Conservation (phyloP, 169 alveolate genomes). For the Perkinsus marinus region DNA sequence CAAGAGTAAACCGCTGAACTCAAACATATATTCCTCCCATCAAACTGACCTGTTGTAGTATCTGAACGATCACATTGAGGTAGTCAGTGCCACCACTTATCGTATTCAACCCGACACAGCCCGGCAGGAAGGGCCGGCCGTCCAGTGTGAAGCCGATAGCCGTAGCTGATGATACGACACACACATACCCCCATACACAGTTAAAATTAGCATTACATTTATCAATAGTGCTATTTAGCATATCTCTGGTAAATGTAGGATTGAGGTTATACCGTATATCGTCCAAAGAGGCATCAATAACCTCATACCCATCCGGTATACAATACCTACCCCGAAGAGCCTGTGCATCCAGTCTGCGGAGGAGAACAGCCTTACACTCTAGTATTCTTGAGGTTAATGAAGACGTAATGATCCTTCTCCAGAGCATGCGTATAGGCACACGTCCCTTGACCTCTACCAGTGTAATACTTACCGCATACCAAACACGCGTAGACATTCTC, state of each 20-base stretch:
- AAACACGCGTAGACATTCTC: conserved; percentile 91
- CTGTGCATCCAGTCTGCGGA: background rate
- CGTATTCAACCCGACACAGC: conserved; percentile 84
- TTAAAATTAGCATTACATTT: background rate
- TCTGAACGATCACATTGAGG: conserved; percentile 84
- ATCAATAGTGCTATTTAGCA: background rate
- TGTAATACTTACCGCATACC: conserved; percentile 89
- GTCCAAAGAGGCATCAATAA: conserved; percentile 82
- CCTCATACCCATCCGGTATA: conserved; percentile 91
- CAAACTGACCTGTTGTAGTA: conserved; percentile 24
- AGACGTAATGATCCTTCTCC: conserved; percentile 84
- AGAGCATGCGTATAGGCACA: conserved; percentile 88
- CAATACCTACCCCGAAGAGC: conserved; percentile 44
- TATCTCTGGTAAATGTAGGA: conserved; percentile 50
- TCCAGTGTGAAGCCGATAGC: background rate
- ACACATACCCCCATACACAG: background rate
- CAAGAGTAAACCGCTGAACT: no score
- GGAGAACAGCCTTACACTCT: conserved; percentile 23
- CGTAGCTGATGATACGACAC: background rate
- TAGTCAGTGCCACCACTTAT: conserved; percentile 80
- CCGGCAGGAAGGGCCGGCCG: background rate
- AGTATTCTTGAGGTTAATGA: conserved; percentile 74
- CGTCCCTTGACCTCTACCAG: conserved; percentile 88
- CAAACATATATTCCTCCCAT: no score
- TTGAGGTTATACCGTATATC: conserved; percentile 62